Percentiles rank a stretch among this genome's conserved stretches.
phyloP scores from a whole-genome alignment of 1,139 yeast genomes.

The Kodamaea sp. region DNA sequence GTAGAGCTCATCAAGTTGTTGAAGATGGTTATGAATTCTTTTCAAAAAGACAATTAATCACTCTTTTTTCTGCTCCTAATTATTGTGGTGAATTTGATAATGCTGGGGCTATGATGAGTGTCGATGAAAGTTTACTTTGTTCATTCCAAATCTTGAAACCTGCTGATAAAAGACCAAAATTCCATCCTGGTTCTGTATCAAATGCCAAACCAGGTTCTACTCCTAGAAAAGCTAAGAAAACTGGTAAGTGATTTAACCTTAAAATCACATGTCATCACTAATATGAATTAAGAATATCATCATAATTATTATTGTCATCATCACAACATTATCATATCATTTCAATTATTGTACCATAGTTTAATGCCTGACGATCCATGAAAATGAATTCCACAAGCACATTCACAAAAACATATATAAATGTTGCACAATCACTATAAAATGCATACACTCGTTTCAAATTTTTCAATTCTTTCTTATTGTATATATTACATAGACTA shows the following conservation, averaged over 20 bases:
- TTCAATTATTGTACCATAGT: slow-evolving; percentile 7
- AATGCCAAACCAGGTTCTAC: slow-evolving; percentile 60
- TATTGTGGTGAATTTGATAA: slow-evolving; percentile 98
- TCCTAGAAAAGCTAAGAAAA: slow-evolving; percentile 69
- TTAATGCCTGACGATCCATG: neutral
- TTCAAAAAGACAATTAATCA: slow-evolving; percentile 90
- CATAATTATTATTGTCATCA: slow-evolving; percentile 3
- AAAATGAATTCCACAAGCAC: neutral
- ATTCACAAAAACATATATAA: neutral
- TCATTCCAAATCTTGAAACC: slow-evolving; percentile 97
- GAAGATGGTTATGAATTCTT: slow-evolving; percentile 98
- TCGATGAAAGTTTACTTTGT: slow-evolving; percentile 91
- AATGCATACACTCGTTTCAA: too few species aligned
- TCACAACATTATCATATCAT: neutral
- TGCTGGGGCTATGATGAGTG: slow-evolving; percentile 99
- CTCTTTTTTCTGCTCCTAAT: slow-evolving; percentile 93
- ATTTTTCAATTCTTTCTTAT: too few species aligned
- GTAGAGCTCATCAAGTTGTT: slow-evolving; percentile 98
- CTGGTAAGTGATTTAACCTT: slow-evolving; percentile 37
- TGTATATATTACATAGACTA: too few species aligned
- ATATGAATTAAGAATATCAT: slow-evolving; percentile 3
- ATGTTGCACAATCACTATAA: neutral
- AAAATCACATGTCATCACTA: slow-evolving; percentile 3
- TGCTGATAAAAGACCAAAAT: slow-evolving; percentile 87
- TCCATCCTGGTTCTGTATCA: slow-evolving; percentile 40